Conservation (phyloP, 2,329 filamentous ascomycete genomes). For the Calonectria ilicicola region DNA sequence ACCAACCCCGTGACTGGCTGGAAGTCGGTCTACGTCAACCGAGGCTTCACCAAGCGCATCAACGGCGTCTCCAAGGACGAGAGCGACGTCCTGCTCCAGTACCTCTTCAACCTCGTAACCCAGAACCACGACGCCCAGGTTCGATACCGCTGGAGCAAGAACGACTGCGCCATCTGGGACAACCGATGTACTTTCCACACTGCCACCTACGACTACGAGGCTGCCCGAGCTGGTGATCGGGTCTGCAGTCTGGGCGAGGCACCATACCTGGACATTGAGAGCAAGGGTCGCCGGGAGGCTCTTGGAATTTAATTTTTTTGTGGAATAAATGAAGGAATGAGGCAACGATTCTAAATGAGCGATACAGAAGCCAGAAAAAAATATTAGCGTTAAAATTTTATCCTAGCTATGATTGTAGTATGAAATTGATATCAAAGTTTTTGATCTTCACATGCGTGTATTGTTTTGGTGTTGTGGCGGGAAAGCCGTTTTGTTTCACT, state of each 20-base stretch:
- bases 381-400: not conserved
- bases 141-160: constrained; percentile 64
- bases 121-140: constrained; percentile 70
- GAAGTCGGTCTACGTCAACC: constrained; percentile 66
- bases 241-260: constrained; percentile 57
- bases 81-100: constrained; percentile 62
- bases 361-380: not conserved
- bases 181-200: constrained; percentile 65
- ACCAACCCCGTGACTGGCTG: constrained; percentile 72
- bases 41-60: constrained; percentile 65
- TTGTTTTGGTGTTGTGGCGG: not conserved
- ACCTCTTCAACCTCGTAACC: constrained; percentile 60
- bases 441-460: not conserved
- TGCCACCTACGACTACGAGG: constrained; percentile 72
- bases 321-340: not conserved
- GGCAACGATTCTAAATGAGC: constrained; percentile 1
- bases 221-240: constrained; percentile 55
- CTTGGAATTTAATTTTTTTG: constrained; percentile 35
- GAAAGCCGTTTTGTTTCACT: not conserved
- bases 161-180: constrained; percentile 74
- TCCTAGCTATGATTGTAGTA: not conserved
- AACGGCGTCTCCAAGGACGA: constrained; percentile 67
- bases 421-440: constrained; percentile 1
- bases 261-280: constrained; percentile 54
- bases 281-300: constrained; percentile 54